phyloP scores from a whole-genome alignment of 2,329 filamentous ascomycete genomes.

The Zalaria sp. region DNA sequence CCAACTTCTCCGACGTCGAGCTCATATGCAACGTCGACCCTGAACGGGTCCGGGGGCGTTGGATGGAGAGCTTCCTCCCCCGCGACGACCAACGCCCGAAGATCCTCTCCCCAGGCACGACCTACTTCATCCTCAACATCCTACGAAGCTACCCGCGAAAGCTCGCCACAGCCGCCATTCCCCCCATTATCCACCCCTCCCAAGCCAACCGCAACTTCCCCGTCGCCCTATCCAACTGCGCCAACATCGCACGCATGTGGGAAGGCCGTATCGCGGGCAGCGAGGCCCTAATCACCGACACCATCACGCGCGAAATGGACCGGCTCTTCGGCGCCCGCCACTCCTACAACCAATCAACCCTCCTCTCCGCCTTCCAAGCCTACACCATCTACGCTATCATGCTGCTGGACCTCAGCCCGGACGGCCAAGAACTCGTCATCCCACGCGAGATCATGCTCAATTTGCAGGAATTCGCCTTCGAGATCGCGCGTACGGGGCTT shows the following conservation, averaged over 20 bases:
- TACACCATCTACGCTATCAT: background rate
- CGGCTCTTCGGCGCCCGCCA: background rate
- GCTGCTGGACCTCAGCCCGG: background rate
- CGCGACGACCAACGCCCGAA: background rate
- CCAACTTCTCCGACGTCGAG: background rate
- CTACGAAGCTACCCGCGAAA: background rate
- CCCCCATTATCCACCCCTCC: background rate
- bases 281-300: background rate
- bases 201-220: background rate
- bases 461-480: background rate
- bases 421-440: background rate
- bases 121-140: background rate
- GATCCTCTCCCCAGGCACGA: background rate
- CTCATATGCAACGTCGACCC: background rate
- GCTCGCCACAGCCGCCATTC: background rate
- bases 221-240: background rate
- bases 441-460: background rate
- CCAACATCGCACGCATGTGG: constrained; percentile 1
- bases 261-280: background rate
- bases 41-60: background rate
- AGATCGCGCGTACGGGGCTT: constrained; percentile 20
- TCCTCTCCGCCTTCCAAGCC: background rate
- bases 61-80: background rate
- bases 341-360: too few species aligned
- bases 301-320: background rate